A percentile compares a stretch with the other conserved stretches of the same genome.
Conservation (phyloP, 106 monocot species). For the Alisma plantagoaquatica region DNA sequence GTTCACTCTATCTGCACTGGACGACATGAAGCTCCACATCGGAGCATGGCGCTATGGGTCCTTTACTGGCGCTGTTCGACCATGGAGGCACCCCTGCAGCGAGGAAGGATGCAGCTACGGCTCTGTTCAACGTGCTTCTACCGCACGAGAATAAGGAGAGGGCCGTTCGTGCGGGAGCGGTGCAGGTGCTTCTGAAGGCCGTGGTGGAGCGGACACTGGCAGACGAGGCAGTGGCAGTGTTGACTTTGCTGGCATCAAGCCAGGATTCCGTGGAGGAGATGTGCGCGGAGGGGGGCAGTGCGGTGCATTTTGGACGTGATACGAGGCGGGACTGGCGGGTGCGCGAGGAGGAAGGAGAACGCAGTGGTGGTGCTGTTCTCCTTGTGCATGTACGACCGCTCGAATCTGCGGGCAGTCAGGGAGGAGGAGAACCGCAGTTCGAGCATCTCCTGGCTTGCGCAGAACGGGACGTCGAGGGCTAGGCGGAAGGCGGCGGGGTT, state of each 20-base stretch:
- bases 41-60: conserved; percentile 52
- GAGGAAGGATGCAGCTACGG: conserved; percentile 70
- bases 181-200: conserved; percentile 23
- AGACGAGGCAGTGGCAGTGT: conserved; percentile 59
- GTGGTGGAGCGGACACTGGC: conserved; percentile 29
- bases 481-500: conserved; percentile 71
- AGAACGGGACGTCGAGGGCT: conserved; percentile 64
- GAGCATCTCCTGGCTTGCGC: conserved; percentile 37
- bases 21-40: conserved; percentile 71
- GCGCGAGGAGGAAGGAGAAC: conserved; percentile 59
- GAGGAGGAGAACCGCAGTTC: conserved; percentile 49
- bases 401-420: conserved; percentile 37
- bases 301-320: conserved; percentile 31
- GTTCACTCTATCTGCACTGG: conserved; percentile 64
- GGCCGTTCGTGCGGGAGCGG: conserved; percentile 39
- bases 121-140: conserved; percentile 67
- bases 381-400: conserved; percentile 42
- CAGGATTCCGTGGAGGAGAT: conserved; percentile 42
- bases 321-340: conserved; percentile 25
- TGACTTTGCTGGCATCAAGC: conserved; percentile 45
- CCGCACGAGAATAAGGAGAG: conserved; percentile 37
- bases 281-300: conserved; percentile 30
- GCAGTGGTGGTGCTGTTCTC: conserved; percentile 40
- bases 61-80: conserved; percentile 53
- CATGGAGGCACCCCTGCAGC: conserved; percentile 38